A percentile compares a stretch with the other conserved stretches of the same genome.
phyloP scores from a whole-genome alignment of 176 grass and related monocot genomes.

The Tillandsia leiboldiana region DNA sequence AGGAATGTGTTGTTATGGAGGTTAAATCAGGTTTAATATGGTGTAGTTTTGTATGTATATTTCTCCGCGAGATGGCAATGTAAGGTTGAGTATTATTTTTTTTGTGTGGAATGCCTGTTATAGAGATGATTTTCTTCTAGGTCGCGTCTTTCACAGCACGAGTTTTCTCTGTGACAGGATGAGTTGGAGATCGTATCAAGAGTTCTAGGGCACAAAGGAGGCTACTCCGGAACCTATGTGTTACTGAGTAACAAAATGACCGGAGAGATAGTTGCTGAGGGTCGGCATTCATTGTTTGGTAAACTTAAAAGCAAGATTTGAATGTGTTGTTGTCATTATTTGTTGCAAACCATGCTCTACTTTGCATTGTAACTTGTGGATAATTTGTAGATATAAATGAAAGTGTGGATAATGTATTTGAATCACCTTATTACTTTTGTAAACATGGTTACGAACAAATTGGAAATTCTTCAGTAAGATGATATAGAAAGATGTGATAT shows the following conservation, averaged over 20 bases:
- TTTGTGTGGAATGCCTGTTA: too few relatives aligned
- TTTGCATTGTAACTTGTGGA: not conserved
- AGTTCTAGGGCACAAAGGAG: slow-evolving; percentile 48
- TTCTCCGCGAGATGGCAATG: too few relatives aligned
- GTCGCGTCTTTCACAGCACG: too few relatives aligned
- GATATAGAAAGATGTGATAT: too few relatives aligned
- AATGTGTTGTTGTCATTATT: not conserved
- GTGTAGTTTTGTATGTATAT: too few relatives aligned
- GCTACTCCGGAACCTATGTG: slow-evolving; percentile 50
- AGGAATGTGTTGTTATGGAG: too few relatives aligned
- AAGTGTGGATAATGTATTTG: not conserved
- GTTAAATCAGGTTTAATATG: too few relatives aligned
- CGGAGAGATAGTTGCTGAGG: slow-evolving; percentile 56
- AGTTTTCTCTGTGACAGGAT: slow-evolving; percentile 18
- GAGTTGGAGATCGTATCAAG: slow-evolving; percentile 47
- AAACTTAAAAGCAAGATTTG: slow-evolving; percentile 50
- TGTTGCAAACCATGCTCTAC: not conserved
- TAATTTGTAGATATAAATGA: not conserved
- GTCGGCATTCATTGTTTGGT: slow-evolving; percentile 77
- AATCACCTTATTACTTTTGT: not conserved
- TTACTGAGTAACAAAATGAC: slow-evolving; percentile 52
- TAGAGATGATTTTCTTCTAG: too few relatives aligned
- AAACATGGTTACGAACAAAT: not conserved
- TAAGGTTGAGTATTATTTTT: too few relatives aligned
- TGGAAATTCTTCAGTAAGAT: too few relatives aligned